phyloP scores from a whole-genome alignment of 371 early-diverging fungal species.

The Apophysomyces sp. region DNA sequence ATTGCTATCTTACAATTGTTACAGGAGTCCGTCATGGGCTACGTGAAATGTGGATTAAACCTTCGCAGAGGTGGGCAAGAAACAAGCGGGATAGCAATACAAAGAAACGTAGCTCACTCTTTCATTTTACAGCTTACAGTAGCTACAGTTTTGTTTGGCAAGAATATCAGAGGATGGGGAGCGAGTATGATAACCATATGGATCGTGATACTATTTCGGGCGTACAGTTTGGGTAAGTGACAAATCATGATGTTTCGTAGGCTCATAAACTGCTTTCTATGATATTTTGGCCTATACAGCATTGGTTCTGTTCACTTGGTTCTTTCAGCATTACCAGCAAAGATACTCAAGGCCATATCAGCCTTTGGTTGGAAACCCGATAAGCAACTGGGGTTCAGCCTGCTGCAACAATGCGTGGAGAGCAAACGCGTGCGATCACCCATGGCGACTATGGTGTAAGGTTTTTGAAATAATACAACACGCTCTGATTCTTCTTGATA shows the following conservation, averaged over 20 bases:
- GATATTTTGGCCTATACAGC: constrained; percentile 19
- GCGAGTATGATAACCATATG: constrained; percentile 33
- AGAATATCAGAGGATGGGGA: constrained; percentile 46
- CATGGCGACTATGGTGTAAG: constrained; percentile 54
- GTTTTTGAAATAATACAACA: neutral
- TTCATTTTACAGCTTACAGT: constrained; percentile 38
- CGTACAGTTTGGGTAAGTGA: constrained; percentile 47
- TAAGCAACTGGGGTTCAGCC: constrained; percentile 54
- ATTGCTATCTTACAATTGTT: constrained; percentile 57
- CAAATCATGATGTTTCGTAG: neutral
- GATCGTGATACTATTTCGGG: constrained; percentile 47
- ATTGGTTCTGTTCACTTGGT: constrained; percentile 62
- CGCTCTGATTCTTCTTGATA: neutral
- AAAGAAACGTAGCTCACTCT: too few relatives aligned
- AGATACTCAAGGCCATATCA: constrained; percentile 48
- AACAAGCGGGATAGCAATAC: too few relatives aligned
- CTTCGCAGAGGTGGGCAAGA: constrained; percentile 24
- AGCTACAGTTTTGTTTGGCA: constrained; percentile 49
- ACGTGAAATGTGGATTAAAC: constrained; percentile 60
- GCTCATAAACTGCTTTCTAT: constrained; percentile 7
- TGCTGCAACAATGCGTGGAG: constrained; percentile 51
- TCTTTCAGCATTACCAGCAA: constrained; percentile 55
- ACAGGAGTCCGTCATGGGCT: constrained; percentile 60
- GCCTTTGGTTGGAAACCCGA: constrained; percentile 61
- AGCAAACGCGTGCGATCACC: constrained; percentile 53